Evolutionary conservation across 441 rosid genomes (phyloP), one percentile per base, ranked within the genome.

Genomic region (Breynia disticha): DNA sequence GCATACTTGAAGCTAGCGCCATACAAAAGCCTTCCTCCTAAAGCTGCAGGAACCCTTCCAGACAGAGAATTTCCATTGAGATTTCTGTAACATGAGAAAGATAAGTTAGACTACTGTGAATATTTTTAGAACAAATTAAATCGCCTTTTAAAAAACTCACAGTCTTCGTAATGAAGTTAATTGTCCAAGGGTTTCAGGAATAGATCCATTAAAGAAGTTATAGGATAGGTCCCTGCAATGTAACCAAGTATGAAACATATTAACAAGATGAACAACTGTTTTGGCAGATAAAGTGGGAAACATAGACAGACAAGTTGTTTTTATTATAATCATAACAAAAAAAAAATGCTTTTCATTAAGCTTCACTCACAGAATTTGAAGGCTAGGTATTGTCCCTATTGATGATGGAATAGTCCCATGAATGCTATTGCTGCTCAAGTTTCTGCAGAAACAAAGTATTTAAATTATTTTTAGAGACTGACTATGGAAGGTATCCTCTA

Each of bases 1-100:
- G 56, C 82, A 60, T 87, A 93, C 99, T 93, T 93, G 77, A 83
- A 93, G 73, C 95, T 89, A 67, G 96, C 89, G 71, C 97, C 81
- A 46, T 89, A 86, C 75, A 93, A 69, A 66, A 93, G 87, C 64
- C 83, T 83, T 76, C 97, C 97, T 63, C 95, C 99, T 2, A 93
- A 71, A 41, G 90, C 75, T n/a, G 84, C 87, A 20, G 99, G 95
- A 60, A 93, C 99, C 65, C 73, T 72, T 54, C 99, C 97, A n/a
- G 93, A 81, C 65, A 93, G 63, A 46, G 77, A 78, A 73, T 93
- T 93, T 21, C 99, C 83, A 38, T 93, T 93, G 72, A 93, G 94
- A 77, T 83, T 76, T 78, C 99, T 93, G 75, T 67, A 60, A 17
- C 57, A 63, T 17, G 52, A 67, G n/a, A n/a, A n/a, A 14, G 20